These are phyloP conservation scores for Podospora anserina DNA, from an alignment of 495 filamentous ascomycete species.

Conservation along the genomic window DNA sequence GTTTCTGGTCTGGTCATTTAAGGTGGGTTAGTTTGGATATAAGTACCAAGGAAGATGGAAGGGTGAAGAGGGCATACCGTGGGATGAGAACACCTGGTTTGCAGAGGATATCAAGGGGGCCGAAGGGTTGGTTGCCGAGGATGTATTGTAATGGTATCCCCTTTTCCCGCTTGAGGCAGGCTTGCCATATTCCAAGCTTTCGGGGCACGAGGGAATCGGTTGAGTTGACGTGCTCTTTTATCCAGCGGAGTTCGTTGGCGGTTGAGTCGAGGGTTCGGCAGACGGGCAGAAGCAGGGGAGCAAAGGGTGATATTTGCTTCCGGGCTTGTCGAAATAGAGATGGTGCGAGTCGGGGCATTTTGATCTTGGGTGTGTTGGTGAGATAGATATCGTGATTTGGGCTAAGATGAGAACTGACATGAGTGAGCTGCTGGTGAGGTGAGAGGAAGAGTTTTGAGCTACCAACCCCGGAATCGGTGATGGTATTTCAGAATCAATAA, in stretches of 20 bases:
- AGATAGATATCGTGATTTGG: background rate
- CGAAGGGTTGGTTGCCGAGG: slow-evolving; percentile 85
- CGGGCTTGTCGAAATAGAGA: slow-evolving; percentile 56
- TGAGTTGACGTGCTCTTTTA: slow-evolving; percentile 54
- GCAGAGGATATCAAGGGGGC: slow-evolving; percentile 74
- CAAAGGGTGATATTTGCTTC: slow-evolving; percentile 51
- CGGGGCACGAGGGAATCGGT: slow-evolving; percentile 17
- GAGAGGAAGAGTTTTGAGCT: background rate
- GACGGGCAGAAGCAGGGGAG: slow-evolving; percentile 64
- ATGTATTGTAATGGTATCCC: slow-evolving; percentile 87
- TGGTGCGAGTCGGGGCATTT: slow-evolving; percentile 75
- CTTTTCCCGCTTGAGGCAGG: slow-evolving; percentile 56
- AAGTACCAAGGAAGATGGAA: too few relatives aligned
- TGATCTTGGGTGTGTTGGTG: background rate
- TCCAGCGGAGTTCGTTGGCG: slow-evolving; percentile 81
- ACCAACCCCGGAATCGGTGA: background rate
- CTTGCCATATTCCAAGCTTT: slow-evolving; percentile 36
- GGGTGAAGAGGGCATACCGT: slow-evolving; percentile 46
- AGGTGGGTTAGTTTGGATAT: background rate
- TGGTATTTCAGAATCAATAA: too few relatives aligned
- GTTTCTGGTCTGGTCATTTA: slow-evolving; percentile 54
- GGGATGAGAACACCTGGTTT: slow-evolving; percentile 78
- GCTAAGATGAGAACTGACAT: background rate
- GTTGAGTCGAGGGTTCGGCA: slow-evolving; percentile 67
- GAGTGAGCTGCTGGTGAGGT: background rate